Evolutionary conservation across 1,284 basidiomycete genomes (phyloP).

Genomic region (Fomitopsis schrenkii): DNA sequence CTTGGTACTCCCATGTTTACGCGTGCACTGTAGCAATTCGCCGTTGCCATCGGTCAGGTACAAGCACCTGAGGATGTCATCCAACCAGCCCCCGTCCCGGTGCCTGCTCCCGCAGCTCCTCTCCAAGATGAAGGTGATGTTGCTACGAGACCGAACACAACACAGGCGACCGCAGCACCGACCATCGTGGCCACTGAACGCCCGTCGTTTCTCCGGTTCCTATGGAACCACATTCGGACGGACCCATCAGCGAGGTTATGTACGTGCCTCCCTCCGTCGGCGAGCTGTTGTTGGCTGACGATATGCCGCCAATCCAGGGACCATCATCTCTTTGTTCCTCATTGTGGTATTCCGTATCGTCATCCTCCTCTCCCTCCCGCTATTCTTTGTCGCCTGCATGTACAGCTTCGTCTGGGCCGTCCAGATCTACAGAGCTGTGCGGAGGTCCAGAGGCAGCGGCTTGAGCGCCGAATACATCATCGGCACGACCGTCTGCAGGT

Average conservation of each 20-base stretch:
- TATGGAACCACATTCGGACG: conserved; percentile 54
- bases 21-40: conserved; percentile 64
- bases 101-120: conserved; percentile 11
- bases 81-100: conserved; percentile 16
- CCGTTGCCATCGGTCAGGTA: conserved; percentile 73
- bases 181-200: conserved; percentile 15
- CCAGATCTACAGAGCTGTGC: conserved; percentile 77
- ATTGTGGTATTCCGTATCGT: conserved; percentile 72
- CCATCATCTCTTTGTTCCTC: conserved; percentile 61
- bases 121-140: neutral
- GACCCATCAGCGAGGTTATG: conserved; percentile 72
- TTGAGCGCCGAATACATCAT: conserved; percentile 71
- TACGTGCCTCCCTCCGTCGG: conserved; percentile 30
- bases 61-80: conserved; percentile 73
- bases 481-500: conserved; percentile 68
- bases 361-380: conserved; percentile 64
- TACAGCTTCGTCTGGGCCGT: conserved; percentile 82
- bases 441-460: conserved; percentile 67
- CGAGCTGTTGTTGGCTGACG: neutral
- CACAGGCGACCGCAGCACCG: conserved; percentile 18
- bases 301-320: conserved; percentile 39
- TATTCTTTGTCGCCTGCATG: conserved; percentile 66
- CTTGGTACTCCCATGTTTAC: neutral
- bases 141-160: conserved; percentile 15
- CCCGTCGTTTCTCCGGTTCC: conserved; percentile 40